phyloP scores from a whole-genome alignment of 371 early-diverging fungal species.

The Mortierella sp. region DNA sequence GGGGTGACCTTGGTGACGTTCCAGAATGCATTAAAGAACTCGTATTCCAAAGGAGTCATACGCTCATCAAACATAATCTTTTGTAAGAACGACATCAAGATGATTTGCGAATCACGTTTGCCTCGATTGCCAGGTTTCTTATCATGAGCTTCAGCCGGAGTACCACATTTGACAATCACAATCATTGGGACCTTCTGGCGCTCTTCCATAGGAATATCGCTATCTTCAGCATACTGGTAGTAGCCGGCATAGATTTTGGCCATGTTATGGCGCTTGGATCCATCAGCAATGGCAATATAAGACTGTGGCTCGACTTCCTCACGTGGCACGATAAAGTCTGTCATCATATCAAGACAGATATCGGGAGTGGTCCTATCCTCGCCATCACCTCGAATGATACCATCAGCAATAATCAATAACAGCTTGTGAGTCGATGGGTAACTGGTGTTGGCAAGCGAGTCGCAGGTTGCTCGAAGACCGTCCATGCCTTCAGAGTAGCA shows the following conservation, averaged over 20 bases:
- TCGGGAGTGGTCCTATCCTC: constrained; percentile 82
- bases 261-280: constrained; percentile 87
- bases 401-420: constrained; percentile 91
- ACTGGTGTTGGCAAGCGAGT: constrained; percentile 87
- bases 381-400: constrained; percentile 85
- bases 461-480: constrained; percentile 88
- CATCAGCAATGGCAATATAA: constrained; percentile 91
- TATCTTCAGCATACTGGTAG: constrained; percentile 72
- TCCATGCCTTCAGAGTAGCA: constrained; percentile 94
- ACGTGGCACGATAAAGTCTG: constrained; percentile 66
- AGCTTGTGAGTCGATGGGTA: constrained; percentile 92
- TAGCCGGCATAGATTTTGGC: constrained; percentile 95
- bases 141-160: constrained; percentile 74
- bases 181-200: constrained; percentile 85
- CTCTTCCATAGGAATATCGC: constrained; percentile 44
- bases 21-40: constrained; percentile 91
- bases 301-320: constrained; percentile 69
- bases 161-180: constrained; percentile 94
- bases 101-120: constrained; percentile 98
- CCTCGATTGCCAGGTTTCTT: constrained; percentile 97
- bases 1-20: constrained; percentile 86
- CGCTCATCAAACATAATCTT: constrained; percentile 92
- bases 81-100: constrained; percentile 96
- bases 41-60: constrained; percentile 95
- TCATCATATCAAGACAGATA: constrained; percentile 78